phyloP scores from a whole-genome alignment of 148 eudicot species.

The Tetragonia tetragonoides region DNA sequence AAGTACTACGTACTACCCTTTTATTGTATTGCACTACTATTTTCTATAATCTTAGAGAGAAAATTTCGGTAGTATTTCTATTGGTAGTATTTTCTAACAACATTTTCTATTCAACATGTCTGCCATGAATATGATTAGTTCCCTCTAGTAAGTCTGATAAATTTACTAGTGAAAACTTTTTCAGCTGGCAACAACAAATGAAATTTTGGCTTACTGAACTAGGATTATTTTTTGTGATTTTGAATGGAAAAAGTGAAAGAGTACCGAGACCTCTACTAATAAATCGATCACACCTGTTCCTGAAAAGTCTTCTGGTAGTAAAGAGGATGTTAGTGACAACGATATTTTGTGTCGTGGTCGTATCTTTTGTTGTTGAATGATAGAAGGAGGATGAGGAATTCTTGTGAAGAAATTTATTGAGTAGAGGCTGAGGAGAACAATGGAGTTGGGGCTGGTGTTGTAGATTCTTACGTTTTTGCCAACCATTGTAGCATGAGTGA shows the following conservation, averaged over 20 bases:
- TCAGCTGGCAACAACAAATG: slow-evolving; percentile 12
- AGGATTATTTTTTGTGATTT: not conserved
- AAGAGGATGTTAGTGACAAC: not conserved
- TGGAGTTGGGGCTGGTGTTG: too few species aligned
- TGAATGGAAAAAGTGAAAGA: not conserved
- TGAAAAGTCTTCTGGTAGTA: not conserved
- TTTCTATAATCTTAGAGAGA: not conserved
- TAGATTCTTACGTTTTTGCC: too few species aligned
- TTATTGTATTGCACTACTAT: too few species aligned
- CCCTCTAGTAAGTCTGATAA: not conserved
- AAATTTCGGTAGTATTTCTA: not conserved
- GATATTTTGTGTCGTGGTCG: slow-evolving; percentile 2
- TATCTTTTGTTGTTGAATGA: too few species aligned
- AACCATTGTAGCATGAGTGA: too few species aligned
- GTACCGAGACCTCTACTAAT: too few species aligned
- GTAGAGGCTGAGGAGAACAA: too few species aligned
- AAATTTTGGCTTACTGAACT: slow-evolving; percentile 14
- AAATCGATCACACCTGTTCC: not conserved
- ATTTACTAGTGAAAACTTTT: not conserved
- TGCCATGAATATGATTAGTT: not conserved
- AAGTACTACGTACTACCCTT: too few species aligned
- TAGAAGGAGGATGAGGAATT: too few species aligned
- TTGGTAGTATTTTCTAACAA: too few species aligned
- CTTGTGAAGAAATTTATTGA: too few species aligned
- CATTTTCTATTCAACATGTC: slow-evolving; percentile 1